A percentile compares a stretch with the other conserved stretches of the same genome.
These are phyloP conservation scores for Neohortaea acidophila DNA, from an alignment of 495 filamentous ascomycete genomes.

Conservation along the genomic window DNA sequence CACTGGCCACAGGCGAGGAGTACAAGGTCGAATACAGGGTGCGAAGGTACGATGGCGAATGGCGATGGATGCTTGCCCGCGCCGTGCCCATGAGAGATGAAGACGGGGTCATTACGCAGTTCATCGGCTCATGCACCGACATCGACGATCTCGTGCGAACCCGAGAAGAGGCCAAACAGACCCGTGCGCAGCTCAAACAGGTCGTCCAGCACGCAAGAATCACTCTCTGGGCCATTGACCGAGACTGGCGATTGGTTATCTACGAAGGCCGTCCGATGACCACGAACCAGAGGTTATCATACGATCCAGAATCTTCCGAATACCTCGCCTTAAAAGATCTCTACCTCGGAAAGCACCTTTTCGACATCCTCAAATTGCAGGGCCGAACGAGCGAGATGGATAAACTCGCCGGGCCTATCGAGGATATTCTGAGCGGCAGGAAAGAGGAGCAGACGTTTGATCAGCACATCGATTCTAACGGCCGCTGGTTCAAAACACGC, in stretches of 20 bases:
- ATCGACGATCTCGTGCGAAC: constrained; percentile 49
- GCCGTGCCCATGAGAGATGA: constrained; percentile 46
- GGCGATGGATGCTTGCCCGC: constrained; percentile 56
- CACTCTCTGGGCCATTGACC: constrained; percentile 52
- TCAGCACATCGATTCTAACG: constrained; percentile 32
- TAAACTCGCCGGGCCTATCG: constrained; percentile 37
- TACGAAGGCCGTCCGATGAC: constrained; percentile 42
- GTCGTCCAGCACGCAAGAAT: constrained; percentile 54
- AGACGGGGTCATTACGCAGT: constrained; percentile 50
- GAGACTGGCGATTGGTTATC: constrained; percentile 40
- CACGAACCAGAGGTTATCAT: not conserved
- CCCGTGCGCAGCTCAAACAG: constrained; percentile 45
- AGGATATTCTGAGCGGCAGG: constrained; percentile 41
- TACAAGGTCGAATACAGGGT: constrained; percentile 55
- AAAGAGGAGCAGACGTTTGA: constrained; percentile 35
- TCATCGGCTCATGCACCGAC: constrained; percentile 59
- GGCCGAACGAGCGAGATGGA: constrained; percentile 28
- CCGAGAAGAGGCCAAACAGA: constrained; percentile 41
- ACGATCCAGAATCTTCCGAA: too few relatives aligned
- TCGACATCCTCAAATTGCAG: constrained; percentile 37
- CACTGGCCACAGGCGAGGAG: constrained; percentile 46
- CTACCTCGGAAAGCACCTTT: constrained; percentile 41
- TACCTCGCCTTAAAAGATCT: too few relatives aligned
- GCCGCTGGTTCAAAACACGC: constrained; percentile 48
- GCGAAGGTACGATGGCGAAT: constrained; percentile 43